Evolutionary conservation across 371 early-diverging fungal genomes (phyloP), one percentile per base, ranked within the genome.

Genomic region (Mucor sp.): DNA sequence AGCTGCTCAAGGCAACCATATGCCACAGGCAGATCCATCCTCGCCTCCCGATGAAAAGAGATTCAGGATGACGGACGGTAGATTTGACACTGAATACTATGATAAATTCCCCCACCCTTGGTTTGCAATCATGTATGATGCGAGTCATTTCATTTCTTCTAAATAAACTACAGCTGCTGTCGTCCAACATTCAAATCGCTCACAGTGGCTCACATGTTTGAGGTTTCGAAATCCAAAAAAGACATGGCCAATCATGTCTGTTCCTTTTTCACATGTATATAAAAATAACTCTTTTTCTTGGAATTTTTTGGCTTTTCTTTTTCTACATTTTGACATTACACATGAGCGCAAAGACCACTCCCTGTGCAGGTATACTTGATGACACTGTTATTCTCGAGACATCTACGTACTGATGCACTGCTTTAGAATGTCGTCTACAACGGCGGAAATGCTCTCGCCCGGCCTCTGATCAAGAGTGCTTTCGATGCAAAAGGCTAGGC

Each of bases 51-150:
- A 9, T 15, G 12, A 15, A 3, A 5, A 15, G 6, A n/a, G 27
- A 3, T 48, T 41, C 27, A 35, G 23, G 1, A 39, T 59, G 17
- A 32, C 14, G 2, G 21, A 55, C 17, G 19, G 30, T 14, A 25
- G 33, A 8, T 37, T 67, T 11, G 56, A 71, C 55, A 11, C 59
- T 3, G 28, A 50, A 14, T 44, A 33, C 6, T 71, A 67, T 35
- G 39, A 60, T 21, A 27, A 60, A 14, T 67, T 56, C 14, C 61
- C 67, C 12, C 47, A 63, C 4, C 71, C 71, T 14, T 71, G 71
- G 71, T 60, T 50, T 60, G 67, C 71, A 8, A 25, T 71, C 32
- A 67, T 71, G 32, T 67, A 60, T 39, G 64, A 71, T 57, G 48
- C 41, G 3, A 62, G 58, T 8, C 63, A 67, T 35, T 43, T 41